Evolutionary conservation across 2,329 filamentous ascomycete genomes (phyloP), one percentile per base, ranked within the genome.

Genomic region (Nothomitra cinnamomea): DNA sequence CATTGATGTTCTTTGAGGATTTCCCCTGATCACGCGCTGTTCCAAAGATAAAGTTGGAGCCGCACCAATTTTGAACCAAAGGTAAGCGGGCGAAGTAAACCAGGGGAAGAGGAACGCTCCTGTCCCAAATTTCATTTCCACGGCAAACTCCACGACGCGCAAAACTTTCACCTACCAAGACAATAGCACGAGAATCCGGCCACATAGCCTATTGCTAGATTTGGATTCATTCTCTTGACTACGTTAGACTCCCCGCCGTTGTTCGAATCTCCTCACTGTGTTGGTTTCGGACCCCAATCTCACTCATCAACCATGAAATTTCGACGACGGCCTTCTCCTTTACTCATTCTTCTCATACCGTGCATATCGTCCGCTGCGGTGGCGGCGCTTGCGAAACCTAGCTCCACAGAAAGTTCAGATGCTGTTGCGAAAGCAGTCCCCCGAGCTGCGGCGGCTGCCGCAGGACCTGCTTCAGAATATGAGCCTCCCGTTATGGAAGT

Each of bases 281-380:
- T 32, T 24, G 43, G 47, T 51, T 53, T 15, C 15, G 13, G 12
- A 32, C 21, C 19, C 19, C 5, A 17, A 21, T 21, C 52, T 24
- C 49, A 45, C 52, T 42, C 45, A n/a, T 38, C 24, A 66, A 72
- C 60, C 59, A 85, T 85, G 81, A 79, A 74, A 67, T 67, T 83
- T 60, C 72, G 72, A 66, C 71, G 71, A 57, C 68, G 67, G 54
- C 70, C 71, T 56, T 74, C 74, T 54, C 71, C 77, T 28, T 65
- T 84, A 22, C 65, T 85, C 51, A 69, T 85, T 35, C 73, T 85
- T 38, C 71, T 82, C 1, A 66, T 82, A 38, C 75, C 78, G 28
- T 74, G 72, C 36, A 65, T 82, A 56, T 76, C 75, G 24, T 60
- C 66, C 43, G 69, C 71, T 38, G 65, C 70, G 24, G 61, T 73